These are phyloP conservation scores for Megacollybia marginata DNA, from an alignment of 768 basidiomycete genomes.

Conservation along the genomic window DNA sequence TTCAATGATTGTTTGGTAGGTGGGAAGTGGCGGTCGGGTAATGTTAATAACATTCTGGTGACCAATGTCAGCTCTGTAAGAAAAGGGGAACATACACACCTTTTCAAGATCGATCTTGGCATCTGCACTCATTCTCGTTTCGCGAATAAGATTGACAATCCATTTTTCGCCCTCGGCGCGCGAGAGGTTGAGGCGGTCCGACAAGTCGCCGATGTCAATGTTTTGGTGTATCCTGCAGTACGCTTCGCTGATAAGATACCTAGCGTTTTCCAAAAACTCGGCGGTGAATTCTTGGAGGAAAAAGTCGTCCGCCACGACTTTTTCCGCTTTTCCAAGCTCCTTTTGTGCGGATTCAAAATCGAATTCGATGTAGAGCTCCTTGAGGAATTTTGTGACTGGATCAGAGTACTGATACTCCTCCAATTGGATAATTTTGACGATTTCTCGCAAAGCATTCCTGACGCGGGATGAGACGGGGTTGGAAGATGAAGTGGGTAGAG, in stretches of 20 bases:
- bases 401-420: slow-evolving; percentile 97
- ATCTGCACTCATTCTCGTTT: slow-evolving; percentile 93
- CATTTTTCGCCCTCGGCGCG: slow-evolving; percentile 96
- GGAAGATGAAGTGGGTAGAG: slow-evolving; percentile 32
- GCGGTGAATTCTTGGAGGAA: slow-evolving; percentile 88
- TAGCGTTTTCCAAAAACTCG: slow-evolving; percentile 94
- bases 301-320: slow-evolving; percentile 86
- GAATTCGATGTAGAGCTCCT: slow-evolving; percentile 90
- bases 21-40: slow-evolving; percentile 79
- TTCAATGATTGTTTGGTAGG: slow-evolving; percentile 93
- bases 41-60: slow-evolving; percentile 91
- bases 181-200: slow-evolving; percentile 88
- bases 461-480: slow-evolving; percentile 57
- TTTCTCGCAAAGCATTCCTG: slow-evolving; percentile 81
- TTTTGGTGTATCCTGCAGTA: slow-evolving; percentile 96
- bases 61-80: slow-evolving; percentile 1
- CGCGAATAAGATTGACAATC: slow-evolving; percentile 98
- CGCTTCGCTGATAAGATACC: slow-evolving; percentile 93
- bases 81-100: slow-evolving; percentile 32
- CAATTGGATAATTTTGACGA: slow-evolving; percentile 89
- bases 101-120: slow-evolving; percentile 98
- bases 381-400: slow-evolving; percentile 88
- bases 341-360: slow-evolving; percentile 94
- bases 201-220: slow-evolving; percentile 87
- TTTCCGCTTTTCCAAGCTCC: slow-evolving; percentile 69